Evolutionary conservation across 129 eudicot genomes (phyloP).

Genomic region (Lonicera japonica): DNA sequence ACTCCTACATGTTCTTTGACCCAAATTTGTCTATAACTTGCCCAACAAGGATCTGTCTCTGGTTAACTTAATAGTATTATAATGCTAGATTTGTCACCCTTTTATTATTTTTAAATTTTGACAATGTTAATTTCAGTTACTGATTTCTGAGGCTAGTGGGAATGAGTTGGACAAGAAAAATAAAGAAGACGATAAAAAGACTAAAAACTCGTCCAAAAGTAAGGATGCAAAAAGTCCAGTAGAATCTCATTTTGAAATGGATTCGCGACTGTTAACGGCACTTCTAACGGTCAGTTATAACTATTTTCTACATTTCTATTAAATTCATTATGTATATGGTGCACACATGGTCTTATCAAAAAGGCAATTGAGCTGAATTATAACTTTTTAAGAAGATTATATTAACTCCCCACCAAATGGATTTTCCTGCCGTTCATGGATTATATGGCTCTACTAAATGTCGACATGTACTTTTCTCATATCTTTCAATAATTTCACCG

Average conservation of each 20-base stretch:
- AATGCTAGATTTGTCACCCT: neutral
- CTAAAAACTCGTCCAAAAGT: slow-evolving; percentile 29
- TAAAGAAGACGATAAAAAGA: slow-evolving; percentile 35
- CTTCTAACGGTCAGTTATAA: slow-evolving; percentile 69
- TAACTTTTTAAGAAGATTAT: neutral
- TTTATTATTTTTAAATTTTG: neutral
- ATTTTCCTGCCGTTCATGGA: neutral
- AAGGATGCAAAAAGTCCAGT: slow-evolving; percentile 32
- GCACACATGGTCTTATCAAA: neutral
- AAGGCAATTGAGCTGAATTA: neutral
- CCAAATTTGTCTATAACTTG: neutral
- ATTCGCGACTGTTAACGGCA: slow-evolving; percentile 79
- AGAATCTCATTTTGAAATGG: slow-evolving; percentile 90
- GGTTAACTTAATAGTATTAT: neutral
- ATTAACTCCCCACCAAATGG: neutral
- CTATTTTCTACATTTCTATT: slow-evolving; percentile 1
- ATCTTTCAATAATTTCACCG: too few relatives aligned
- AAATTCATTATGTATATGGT: neutral
- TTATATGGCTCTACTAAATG: neutral
- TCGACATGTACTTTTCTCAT: neutral
- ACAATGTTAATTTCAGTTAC: slow-evolving; percentile 40
- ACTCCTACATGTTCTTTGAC: too few relatives aligned
- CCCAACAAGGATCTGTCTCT: neutral
- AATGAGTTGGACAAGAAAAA: slow-evolving; percentile 24
- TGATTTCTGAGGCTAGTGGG: slow-evolving; percentile 59